Base-by-base conservation (phyloP, 306 rosid genomes). In the Hippophae tibetana region DNA sequence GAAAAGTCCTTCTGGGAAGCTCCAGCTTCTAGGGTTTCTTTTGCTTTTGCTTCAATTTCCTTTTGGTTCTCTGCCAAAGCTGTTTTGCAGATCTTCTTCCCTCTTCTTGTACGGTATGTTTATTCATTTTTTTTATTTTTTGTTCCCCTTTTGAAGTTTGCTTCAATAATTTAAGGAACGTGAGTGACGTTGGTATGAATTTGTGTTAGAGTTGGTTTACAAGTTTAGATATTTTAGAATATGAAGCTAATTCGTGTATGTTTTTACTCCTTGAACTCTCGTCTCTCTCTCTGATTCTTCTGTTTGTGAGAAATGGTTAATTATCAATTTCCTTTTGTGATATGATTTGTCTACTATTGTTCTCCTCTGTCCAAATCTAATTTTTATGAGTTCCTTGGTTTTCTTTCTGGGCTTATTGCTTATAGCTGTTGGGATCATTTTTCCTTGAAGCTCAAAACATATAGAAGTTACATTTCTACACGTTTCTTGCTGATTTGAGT, bases 51-150 rank as follows among this genome's bases (percentile, higher is more conserved):
- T 25, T 23, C 13, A 47, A 9, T 47, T 47, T 9, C 13, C 10
- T 47, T 47, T 47, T 47, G 13, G 10, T 13, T 73, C 44, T 54
- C 38, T 31, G 38, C 47, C 56, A 13, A 57, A 67, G 56, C 47
- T 57, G 68, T 69, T 64, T 69, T 65, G n/a, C 64, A 53, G 80
- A 84, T 87, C 85, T 80, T 68, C 69, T 67, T 65, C 61, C 42
- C 67, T 61, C 74, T 52, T 68, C 43, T 68, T 69, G 51, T 52
- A 13, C 62, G 82, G 86, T 81, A 79, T 74, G 42, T 62, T 40
- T 43, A 9, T 41, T 41, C 25, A 69, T 52, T 76, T 63, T 63
- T 64, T 26, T 51, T 69, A 56, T 64, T 52, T 60, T 60, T 31
- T 66, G 9, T 44, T 10, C 61, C 42, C 45, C 26, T 14, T 57